Conservation (phyloP, 2,329 filamentous ascomycete genomes). For the Colletotrichum navitas region DNA sequence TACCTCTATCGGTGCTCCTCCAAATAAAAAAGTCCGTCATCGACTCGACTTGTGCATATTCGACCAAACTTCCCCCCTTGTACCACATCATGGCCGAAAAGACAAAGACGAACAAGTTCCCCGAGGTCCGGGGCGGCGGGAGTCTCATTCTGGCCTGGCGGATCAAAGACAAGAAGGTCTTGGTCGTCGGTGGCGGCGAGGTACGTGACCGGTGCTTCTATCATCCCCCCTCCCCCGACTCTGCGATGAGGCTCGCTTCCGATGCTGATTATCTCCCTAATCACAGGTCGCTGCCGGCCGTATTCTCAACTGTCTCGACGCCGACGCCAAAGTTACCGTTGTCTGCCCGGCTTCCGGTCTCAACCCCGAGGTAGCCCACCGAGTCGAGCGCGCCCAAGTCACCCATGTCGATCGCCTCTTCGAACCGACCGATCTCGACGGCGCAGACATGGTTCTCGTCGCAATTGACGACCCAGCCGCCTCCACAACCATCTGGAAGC, state of each 20-base stretch:
- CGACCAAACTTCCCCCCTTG: not conserved
- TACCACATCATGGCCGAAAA: conserved; percentile 36
- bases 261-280: not conserved
- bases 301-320: conserved; percentile 93
- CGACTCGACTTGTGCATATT: not conserved
- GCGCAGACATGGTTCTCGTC: conserved; percentile 87
- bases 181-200: conserved; percentile 97
- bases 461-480: conserved; percentile 94
- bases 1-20: not conserved
- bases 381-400: conserved; percentile 81
- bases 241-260: not conserved
- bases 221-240: too few species aligned
- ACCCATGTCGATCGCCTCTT: conserved; percentile 87
- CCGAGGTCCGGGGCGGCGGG: conserved; percentile 87
- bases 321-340: conserved; percentile 90
- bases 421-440: conserved; percentile 86
- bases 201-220: conserved; percentile 63
- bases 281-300: conserved; percentile 91
- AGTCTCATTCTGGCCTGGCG: conserved; percentile 98
- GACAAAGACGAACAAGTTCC: conserved; percentile 66
- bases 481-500: conserved; percentile 91
- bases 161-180: conserved; percentile 85
- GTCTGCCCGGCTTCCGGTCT: conserved; percentile 84
- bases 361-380: conserved; percentile 88
- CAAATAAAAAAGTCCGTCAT: conserved; percentile 33